These are phyloP conservation scores for Artemisia argyi DNA, from an alignment of 129 eudicot species.

Conservation along the genomic window DNA sequence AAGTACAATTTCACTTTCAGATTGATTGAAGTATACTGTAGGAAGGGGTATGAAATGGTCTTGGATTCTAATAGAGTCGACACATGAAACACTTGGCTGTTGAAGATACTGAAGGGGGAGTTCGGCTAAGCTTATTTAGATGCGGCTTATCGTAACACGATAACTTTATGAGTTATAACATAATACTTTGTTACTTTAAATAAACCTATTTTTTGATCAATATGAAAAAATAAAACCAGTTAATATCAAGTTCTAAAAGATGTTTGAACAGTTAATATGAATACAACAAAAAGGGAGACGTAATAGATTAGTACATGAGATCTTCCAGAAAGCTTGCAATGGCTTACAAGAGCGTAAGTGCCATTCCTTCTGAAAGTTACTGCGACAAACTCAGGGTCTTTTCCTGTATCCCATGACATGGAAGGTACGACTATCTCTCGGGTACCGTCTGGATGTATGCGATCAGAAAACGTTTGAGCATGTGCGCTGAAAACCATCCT, in stretches of 20 bases:
- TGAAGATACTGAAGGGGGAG: no score
- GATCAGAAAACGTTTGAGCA: slow-evolving; percentile 43
- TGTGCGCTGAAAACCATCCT: slow-evolving; percentile 57
- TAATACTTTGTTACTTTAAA: no score
- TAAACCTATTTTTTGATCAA: not conserved
- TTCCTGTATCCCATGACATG: slow-evolving; percentile 59
- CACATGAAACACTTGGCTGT: no score
- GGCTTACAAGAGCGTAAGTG: slow-evolving; percentile 37
- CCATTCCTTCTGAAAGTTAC: slow-evolving; percentile 50
- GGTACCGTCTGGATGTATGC: slow-evolving; percentile 52
- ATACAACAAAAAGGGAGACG: slow-evolving; percentile 32
- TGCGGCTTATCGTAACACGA: no score
- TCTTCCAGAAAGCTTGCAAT: slow-evolving; percentile 50
- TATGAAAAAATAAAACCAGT: not conserved
- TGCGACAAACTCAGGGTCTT: slow-evolving; percentile 52
- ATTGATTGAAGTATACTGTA: no score
- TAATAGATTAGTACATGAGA: slow-evolving; percentile 45
- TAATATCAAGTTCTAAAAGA: slow-evolving; percentile 37
- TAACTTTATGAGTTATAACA: no score
- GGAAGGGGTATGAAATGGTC: no score
- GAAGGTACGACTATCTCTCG: slow-evolving; percentile 59
- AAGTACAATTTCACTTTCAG: no score
- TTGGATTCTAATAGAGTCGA: no score
- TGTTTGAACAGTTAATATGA: slow-evolving; percentile 37
- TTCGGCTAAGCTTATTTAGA: no score